These are phyloP conservation scores for Prunus padus DNA, from an alignment of 306 rosid genomes.

Conservation along the genomic window DNA sequence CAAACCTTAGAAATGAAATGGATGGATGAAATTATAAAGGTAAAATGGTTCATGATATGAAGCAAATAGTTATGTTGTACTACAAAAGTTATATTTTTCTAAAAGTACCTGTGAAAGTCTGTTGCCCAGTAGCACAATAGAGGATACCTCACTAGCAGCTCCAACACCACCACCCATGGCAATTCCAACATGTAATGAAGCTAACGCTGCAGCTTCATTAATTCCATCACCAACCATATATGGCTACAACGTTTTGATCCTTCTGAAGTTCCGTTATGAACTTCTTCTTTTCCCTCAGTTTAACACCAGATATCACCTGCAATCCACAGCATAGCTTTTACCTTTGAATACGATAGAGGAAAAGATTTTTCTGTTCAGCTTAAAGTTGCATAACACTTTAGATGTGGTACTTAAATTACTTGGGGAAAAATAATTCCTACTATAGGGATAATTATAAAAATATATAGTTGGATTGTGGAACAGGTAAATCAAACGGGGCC, in stretches of 20 bases:
- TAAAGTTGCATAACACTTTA: not conserved
- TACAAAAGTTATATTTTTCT: not conserved
- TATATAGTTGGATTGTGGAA: not conserved
- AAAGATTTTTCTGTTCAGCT: not conserved
- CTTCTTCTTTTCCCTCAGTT: slow-evolving; percentile 75
- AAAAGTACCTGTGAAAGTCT: slow-evolving; percentile 76
- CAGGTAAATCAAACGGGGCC: not conserved
- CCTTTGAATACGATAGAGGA: not conserved
- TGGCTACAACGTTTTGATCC: slow-evolving; percentile 67
- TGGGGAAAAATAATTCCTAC: not conserved
- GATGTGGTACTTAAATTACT: not conserved
- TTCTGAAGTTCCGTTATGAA: slow-evolving; percentile 69
- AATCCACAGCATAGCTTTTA: slow-evolving; percentile 15
- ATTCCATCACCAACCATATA: slow-evolving; percentile 99
- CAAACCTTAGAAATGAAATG: not conserved
- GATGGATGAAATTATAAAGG: not conserved
- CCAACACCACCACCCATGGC: slow-evolving; percentile 98
- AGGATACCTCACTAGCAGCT: slow-evolving; percentile 98
- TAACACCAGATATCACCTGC: slow-evolving; percentile 83
- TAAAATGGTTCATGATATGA: not conserved
- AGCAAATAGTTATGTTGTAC: not conserved
- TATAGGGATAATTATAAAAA: not conserved
- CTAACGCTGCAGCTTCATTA: slow-evolving; percentile 97
- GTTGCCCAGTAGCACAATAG: slow-evolving; percentile 86
- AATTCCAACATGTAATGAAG: slow-evolving; percentile 82